phyloP scores from a whole-genome alignment of 1,139 yeast genomes.

The Yamadazyma triangularis region DNA sequence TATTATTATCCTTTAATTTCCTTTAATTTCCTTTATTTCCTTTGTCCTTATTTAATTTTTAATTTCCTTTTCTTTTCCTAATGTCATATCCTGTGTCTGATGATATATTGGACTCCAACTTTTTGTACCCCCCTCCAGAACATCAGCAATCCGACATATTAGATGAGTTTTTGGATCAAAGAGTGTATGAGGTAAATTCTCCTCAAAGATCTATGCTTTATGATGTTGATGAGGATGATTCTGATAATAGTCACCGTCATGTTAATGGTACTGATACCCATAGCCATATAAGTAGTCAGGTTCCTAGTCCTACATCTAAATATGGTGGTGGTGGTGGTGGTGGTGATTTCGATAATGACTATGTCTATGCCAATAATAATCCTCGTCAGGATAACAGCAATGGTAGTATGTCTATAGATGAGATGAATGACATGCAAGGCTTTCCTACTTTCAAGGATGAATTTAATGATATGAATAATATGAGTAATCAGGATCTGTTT shows the following conservation, averaged over 20 bases:
- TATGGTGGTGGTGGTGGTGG: no score
- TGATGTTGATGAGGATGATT: neutral
- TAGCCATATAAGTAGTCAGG: neutral
- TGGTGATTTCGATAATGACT: no score
- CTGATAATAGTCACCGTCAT: neutral
- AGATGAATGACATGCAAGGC: conserved; percentile 1
- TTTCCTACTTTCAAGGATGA: no score
- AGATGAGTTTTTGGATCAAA: conserved; percentile 55
- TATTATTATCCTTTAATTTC: no score
- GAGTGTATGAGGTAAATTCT: conserved; percentile 37
- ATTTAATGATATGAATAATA: conserved; percentile 1
- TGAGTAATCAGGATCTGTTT: conserved; percentile 1
- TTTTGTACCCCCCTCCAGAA: neutral
- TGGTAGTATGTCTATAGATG: neutral
- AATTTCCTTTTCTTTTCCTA: no score
- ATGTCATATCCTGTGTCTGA: neutral
- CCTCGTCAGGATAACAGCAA: neutral
- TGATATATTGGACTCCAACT: neutral
- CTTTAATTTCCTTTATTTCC: no score
- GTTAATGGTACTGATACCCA: neutral
- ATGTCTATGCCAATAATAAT: neutral
- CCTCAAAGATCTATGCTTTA: neutral
- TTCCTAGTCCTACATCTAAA: neutral
- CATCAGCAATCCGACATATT: conserved; percentile 25
- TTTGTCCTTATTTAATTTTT: no score